Conservation (phyloP, 2,329 filamentous ascomycete species). For the Madurella mycetomatis region DNA sequence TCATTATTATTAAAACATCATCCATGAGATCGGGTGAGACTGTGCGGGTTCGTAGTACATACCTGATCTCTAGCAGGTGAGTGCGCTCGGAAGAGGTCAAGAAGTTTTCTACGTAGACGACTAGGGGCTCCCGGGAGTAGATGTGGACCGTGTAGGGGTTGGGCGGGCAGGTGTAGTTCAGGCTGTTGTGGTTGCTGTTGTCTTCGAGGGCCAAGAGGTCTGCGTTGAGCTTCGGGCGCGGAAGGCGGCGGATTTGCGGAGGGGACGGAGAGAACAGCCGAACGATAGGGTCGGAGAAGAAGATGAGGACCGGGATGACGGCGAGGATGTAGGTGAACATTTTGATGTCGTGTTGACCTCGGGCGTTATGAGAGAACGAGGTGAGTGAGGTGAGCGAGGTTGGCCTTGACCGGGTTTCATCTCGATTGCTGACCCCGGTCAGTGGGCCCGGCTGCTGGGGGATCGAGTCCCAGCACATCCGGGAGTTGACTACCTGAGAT, state of each 20-base stretch:
- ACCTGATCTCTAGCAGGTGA: slow-evolving; percentile 51
- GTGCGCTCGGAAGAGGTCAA: slow-evolving; percentile 40
- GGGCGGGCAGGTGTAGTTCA: slow-evolving; percentile 32
- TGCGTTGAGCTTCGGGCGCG: slow-evolving; percentile 46
- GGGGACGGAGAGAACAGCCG: slow-evolving; percentile 1
- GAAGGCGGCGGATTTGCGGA: slow-evolving; percentile 32
- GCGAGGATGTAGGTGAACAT: slow-evolving; percentile 11
- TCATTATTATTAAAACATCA: too few relatives aligned
- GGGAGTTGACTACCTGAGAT: too few relatives aligned
- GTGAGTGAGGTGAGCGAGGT: background rate
- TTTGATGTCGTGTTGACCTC: background rate
- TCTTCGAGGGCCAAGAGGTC: slow-evolving; percentile 47
- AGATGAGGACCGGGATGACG: slow-evolving; percentile 6
- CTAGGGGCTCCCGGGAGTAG: slow-evolving; percentile 46
- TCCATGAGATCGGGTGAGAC: too few relatives aligned
- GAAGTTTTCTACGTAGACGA: slow-evolving; percentile 52
- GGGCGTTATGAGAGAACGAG: too few relatives aligned
- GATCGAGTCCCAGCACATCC: background rate
- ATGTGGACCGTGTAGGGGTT: slow-evolving; percentile 46
- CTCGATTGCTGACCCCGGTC: background rate
- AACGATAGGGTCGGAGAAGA: slow-evolving; percentile 6
- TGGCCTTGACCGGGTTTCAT: background rate
- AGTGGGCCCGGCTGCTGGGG: background rate
- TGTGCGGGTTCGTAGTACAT: slow-evolving; percentile 7
- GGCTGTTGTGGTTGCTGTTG: slow-evolving; percentile 29